Percentiles rank a stretch among this genome's conserved stretches.
These are phyloP conservation scores for Scedosporium aurantiacum DNA, from an alignment of 2,329 filamentous ascomycete genomes.

Conservation along the genomic window DNA sequence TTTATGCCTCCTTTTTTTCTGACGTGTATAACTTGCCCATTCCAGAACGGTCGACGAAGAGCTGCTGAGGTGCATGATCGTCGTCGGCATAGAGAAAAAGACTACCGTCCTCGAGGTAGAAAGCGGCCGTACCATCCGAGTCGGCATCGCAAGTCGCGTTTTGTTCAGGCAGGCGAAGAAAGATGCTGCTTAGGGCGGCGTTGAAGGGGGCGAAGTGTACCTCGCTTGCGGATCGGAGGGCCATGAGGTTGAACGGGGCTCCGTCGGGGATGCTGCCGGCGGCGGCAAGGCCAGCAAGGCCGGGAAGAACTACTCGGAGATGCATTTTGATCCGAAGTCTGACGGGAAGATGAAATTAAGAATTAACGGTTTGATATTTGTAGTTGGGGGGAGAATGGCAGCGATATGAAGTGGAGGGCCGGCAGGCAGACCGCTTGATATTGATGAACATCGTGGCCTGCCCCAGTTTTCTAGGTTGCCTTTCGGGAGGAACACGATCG, in stretches of 20 bases:
- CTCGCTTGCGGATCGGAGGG: constrained; percentile 35
- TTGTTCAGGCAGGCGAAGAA: constrained; percentile 31
- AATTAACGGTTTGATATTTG: neutral
- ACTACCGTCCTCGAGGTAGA: constrained; percentile 29
- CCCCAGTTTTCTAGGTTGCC: too few relatives aligned
- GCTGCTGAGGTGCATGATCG: constrained; percentile 27
- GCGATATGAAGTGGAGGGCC: too few relatives aligned
- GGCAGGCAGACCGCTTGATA: too few relatives aligned
- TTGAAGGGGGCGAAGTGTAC: constrained; percentile 36
- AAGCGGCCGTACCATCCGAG: constrained; percentile 33
- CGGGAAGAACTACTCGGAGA: constrained; percentile 11
- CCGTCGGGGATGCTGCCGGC: constrained; percentile 15
- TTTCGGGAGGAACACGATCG: too few relatives aligned
- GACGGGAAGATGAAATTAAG: neutral
- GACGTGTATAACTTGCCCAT: constrained; percentile 33
- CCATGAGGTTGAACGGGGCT: constrained; percentile 35
- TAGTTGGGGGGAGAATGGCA: neutral
- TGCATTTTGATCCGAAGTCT: constrained; percentile 9
- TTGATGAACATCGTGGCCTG: too few relatives aligned
- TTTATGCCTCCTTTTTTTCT: neutral
- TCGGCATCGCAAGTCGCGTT: constrained; percentile 36
- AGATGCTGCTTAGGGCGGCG: constrained; percentile 32
- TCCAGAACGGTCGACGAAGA: constrained; percentile 45
- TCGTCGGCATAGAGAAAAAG: neutral
- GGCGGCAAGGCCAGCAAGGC: constrained; percentile 17